These are phyloP conservation scores for Saccharum officinarum DNA, from an alignment of 176 grass and related monocot species.

Conservation along the genomic window DNA sequence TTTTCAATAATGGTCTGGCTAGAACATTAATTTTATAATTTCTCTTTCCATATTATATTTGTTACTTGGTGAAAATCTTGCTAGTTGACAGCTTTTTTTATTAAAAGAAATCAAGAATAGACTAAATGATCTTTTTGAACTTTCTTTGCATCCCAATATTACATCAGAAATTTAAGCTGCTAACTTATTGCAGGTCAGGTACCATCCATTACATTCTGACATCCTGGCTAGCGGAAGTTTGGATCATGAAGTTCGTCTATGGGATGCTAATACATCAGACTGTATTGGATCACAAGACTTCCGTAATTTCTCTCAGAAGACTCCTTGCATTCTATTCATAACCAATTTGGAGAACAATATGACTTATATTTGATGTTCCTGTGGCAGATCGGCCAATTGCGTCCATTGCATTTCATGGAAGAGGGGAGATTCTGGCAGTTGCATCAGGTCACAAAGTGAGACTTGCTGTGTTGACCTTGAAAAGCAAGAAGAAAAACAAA, in stretches of 20 bases:
- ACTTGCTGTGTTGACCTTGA: conserved; percentile 12
- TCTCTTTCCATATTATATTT: conserved; percentile 9
- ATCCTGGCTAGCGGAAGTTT: conserved; percentile 99
- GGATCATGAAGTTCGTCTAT: conserved; percentile 96
- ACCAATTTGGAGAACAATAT: conserved; percentile 29
- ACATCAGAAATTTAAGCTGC: conserved; percentile 7
- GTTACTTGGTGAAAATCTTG: conserved; percentile 1
- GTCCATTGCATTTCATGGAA: conserved; percentile 97
- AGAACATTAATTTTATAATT: background rate
- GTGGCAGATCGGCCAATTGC: conserved; percentile 92
- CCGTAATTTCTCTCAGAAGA: conserved; percentile 64
- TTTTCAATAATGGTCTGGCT: background rate
- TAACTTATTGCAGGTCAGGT: conserved; percentile 76
- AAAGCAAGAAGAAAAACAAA: background rate
- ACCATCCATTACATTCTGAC: conserved; percentile 87
- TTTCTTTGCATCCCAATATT: conserved; percentile 17
- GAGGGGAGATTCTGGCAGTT: conserved; percentile 93
- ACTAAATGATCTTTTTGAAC: background rate
- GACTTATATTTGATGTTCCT: conserved; percentile 39
- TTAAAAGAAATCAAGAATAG: background rate
- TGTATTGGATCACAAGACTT: conserved; percentile 84
- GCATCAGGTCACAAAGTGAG: conserved; percentile 98
- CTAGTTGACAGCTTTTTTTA: conserved; percentile 6
- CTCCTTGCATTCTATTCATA: conserved; percentile 28
- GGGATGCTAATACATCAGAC: conserved; percentile 85